Percentiles rank a stretch among this genome's conserved stretches.
Conservation (phyloP, 176 grass and related monocot genomes). For the Ensete ventricosum region DNA sequence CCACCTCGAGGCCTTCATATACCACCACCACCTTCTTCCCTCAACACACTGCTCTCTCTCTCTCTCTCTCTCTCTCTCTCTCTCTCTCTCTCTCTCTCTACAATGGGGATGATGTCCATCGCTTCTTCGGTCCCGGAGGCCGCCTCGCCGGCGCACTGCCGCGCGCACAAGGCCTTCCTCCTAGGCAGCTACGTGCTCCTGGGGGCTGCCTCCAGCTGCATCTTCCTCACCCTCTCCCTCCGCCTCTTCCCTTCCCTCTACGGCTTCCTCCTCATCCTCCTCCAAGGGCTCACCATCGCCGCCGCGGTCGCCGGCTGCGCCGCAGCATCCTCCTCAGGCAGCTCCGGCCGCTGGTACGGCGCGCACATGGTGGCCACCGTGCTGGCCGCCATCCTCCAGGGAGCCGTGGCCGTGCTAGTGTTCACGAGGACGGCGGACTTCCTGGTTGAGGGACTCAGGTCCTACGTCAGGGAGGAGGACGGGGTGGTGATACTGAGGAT, state of each 20-base stretch:
- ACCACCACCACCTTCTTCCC: not conserved
- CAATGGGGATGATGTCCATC: conserved; percentile 1
- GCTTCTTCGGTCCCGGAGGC: not conserved
- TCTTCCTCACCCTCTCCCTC: conserved; percentile 93
- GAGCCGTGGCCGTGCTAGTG: conserved; percentile 25
- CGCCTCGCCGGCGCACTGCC: conserved; percentile 1
- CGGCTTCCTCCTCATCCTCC: conserved; percentile 78
- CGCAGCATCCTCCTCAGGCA: conserved; percentile 40
- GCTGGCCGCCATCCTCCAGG: conserved; percentile 89
- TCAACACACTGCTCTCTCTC: not conserved
- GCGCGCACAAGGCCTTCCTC: conserved; percentile 64
- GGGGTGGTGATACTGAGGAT: conserved; percentile 85
- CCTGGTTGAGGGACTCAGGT: conserved; percentile 8
- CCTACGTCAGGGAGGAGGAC: conserved; percentile 62
- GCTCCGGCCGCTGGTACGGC: conserved; percentile 46
- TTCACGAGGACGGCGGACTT: conserved; percentile 11
- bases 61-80: not conserved
- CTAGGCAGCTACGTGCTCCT: conserved; percentile 88
- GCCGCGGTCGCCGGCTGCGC: conserved; percentile 49
- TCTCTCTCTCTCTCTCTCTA: not conserved
- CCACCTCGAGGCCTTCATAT: not conserved
- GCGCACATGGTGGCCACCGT: conserved; percentile 52
- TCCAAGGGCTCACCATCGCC: conserved; percentile 76
- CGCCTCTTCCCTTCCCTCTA: conserved; percentile 73
- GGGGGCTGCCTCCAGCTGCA: conserved; percentile 74